Evolutionary conservation across 495 filamentous ascomycete species (phyloP), one percentile per base, ranked within the genome.

Genomic region (Tuber melanosporum): DNA sequence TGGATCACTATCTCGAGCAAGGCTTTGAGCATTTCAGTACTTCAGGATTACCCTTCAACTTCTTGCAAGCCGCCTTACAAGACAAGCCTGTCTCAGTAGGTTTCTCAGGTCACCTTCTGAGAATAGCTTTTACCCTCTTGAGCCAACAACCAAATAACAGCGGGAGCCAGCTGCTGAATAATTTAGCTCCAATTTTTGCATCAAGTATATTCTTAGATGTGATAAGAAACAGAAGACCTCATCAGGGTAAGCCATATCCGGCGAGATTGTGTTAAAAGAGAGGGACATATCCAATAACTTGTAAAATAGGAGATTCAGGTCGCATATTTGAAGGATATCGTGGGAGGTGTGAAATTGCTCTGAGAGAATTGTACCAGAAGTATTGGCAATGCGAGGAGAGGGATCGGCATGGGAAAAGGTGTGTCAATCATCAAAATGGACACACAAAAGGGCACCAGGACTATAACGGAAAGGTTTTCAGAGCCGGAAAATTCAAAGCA

Each of bases 11-110:
- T 44, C 79, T 82, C 52, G 72, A 75, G 17, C 71, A 74, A 26
- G 79, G 79, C 32, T 82, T 82, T 66, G 76, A 82, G 15, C 80
- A 82, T 36, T 82, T 81, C 70, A 78, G 74, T n/a, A 71, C 80
- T 47, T 75, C 73, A 20, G 81, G 71, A 70, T 42, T 70, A n/a
- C 80, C 80, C 17, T 82, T 82, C 76, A 82, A 82, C 71, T 82
- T 82, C 69, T 72, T 81, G 52, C 74, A 77, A 12, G 79, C 80
- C 14, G 80, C 80, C 6, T 70, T 81, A 19, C 79, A 39, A 15
- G 74, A 73, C 44, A 82, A 82, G 22, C 80, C 79, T 14, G 72
- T 82, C 44, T 70, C 79, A 39, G 76, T 71, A 57, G 81, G 73
- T 9, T 82, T 82, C 26, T 74, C 75, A 36, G 80, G 81, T 47